Conservation (phyloP, 2,329 filamentous ascomycete genomes). For the Clonostachys chloroleuca region DNA sequence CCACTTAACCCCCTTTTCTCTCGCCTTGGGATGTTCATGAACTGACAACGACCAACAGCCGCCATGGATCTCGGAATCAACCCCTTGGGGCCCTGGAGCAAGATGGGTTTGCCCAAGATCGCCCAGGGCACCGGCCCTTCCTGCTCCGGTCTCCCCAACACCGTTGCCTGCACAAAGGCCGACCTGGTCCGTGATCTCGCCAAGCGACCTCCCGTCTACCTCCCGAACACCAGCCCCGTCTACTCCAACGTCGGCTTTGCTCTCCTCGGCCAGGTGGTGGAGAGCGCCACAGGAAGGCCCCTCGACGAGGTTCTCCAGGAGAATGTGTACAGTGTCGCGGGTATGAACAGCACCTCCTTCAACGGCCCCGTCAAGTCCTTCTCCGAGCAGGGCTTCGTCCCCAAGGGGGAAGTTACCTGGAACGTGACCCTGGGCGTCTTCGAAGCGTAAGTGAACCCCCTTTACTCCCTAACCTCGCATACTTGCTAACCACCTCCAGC, state of each 20-base stretch:
- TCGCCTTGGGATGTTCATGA: neutral
- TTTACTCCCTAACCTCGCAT: neutral
- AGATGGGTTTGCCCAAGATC: constrained; percentile 22
- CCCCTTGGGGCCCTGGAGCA: constrained; percentile 14
- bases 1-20: neutral
- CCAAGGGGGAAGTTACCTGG: constrained; percentile 23
- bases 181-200: constrained; percentile 19
- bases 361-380: constrained; percentile 19
- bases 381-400: constrained; percentile 24
- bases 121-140: constrained; percentile 15
- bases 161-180: constrained; percentile 18
- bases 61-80: constrained; percentile 22
- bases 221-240: constrained; percentile 34
- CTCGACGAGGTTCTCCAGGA: constrained; percentile 31
- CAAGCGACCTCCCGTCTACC: constrained; percentile 27
- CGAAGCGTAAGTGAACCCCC: constrained; percentile 19
- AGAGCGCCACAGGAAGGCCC: constrained; percentile 32
- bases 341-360: constrained; percentile 32
- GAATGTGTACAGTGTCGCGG: constrained; percentile 32
- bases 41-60: constrained; percentile 12
- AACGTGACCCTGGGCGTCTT: constrained; percentile 24
- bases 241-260: constrained; percentile 45
- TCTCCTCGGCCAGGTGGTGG: constrained; percentile 37
- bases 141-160: constrained; percentile 26
- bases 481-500: constrained; percentile 9